A percentile compares a stretch with the other conserved stretches of the same genome.
Evolutionary conservation across 1,139 yeast genomes (phyloP).

Genomic region (Protomyces arabidopsidicola): DNA sequence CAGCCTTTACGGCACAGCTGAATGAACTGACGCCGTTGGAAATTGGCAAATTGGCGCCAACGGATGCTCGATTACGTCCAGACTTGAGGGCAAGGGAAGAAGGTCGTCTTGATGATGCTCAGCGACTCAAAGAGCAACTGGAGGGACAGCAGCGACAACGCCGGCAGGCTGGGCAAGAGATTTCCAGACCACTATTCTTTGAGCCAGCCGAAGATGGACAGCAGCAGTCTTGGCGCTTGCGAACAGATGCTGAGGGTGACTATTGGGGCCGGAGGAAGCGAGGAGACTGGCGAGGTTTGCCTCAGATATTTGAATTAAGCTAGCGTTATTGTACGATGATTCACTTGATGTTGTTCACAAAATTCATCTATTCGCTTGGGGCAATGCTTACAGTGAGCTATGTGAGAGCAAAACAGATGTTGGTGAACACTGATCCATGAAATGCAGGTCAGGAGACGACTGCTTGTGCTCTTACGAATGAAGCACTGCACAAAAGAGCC

Average conservation of each 20-base stretch:
- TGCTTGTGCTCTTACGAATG: too few species aligned
- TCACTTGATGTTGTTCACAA: too few species aligned
- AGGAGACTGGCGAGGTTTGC: not conserved
- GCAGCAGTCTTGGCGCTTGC: not conserved
- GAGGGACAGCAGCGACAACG: constrained; percentile 80
- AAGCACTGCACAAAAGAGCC: too few species aligned
- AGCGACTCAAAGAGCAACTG: constrained; percentile 56
- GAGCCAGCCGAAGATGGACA: not conserved
- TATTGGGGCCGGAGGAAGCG: not conserved
- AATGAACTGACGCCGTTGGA: constrained; percentile 74
- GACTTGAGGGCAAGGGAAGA: constrained; percentile 69
- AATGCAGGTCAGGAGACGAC: too few species aligned
- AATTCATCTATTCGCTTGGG: too few species aligned
- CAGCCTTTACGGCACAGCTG: constrained; percentile 72
- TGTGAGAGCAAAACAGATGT: too few species aligned
- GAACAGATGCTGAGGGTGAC: not conserved
- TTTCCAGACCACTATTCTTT: not conserved
- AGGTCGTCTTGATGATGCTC: constrained; percentile 68
- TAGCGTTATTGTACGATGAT: too few species aligned
- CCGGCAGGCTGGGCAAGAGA: constrained; percentile 40
- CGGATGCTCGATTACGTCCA: constrained; percentile 86
- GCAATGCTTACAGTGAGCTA: too few species aligned
- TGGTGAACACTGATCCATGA: too few species aligned
- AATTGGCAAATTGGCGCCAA: constrained; percentile 61
- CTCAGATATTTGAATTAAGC: not conserved